These are phyloP conservation scores for Agaricus sinodeliciosus DNA, from an alignment of 768 basidiomycete genomes.

Conservation along the genomic window DNA sequence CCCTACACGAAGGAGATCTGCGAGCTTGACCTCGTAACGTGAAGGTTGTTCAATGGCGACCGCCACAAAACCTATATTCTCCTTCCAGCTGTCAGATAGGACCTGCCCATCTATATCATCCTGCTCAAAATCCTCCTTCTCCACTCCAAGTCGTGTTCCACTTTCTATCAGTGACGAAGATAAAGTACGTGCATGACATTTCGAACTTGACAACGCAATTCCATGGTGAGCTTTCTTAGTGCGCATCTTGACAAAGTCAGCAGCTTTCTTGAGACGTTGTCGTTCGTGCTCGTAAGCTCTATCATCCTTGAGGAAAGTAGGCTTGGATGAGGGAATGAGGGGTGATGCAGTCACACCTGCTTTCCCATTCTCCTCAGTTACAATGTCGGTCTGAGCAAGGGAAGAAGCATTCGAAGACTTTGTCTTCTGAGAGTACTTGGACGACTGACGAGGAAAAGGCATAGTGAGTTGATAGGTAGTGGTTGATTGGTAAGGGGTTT, in stretches of 20 bases:
- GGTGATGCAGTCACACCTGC: not conserved
- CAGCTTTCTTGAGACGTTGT: slow-evolving; percentile 13
- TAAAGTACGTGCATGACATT: not conserved
- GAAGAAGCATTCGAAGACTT: not conserved
- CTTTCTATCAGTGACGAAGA: slow-evolving; percentile 2
- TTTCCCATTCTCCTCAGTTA: not conserved
- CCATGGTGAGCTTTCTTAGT: slow-evolving; percentile 12
- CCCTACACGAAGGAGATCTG: slow-evolving; percentile 10
- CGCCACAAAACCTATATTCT: not conserved
- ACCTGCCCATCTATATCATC: slow-evolving; percentile 12
- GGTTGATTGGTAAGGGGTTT: not conserved
- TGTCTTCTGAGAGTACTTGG: not conserved
- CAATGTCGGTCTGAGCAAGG: not conserved
- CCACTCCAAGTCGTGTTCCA: slow-evolving; percentile 5
- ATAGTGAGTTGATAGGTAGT: not conserved
- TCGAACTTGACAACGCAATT: not conserved
- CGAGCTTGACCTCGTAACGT: slow-evolving; percentile 12
- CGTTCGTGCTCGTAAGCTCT: slow-evolving; percentile 14
- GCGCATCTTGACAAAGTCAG: slow-evolving; percentile 13
- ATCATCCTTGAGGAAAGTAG: slow-evolving; percentile 5
- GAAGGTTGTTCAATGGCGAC: slow-evolving; percentile 1
- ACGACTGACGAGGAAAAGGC: slow-evolving; percentile 7
- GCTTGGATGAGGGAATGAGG: not conserved
- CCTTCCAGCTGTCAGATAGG: slow-evolving; percentile 8
- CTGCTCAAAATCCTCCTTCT: not conserved